Evolutionary conservation across 345 rosid species (phyloP).

Genomic region (Microcos paniculata): DNA sequence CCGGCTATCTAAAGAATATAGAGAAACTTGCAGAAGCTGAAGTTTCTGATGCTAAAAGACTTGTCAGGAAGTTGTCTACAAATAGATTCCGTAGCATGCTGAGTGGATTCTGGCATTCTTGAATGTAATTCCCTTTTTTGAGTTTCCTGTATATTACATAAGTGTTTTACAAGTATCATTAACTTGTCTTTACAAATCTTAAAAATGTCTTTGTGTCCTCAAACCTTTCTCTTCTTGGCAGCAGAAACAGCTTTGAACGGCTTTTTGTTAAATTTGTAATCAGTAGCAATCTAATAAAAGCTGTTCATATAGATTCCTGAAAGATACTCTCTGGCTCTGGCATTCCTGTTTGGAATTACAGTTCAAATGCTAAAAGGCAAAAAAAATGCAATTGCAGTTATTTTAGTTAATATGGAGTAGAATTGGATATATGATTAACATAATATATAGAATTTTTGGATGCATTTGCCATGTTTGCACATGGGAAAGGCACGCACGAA

Average conservation of each 20-base stretch:
- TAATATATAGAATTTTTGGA: slow-evolving; percentile 22
- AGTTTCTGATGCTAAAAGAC: slow-evolving; percentile 76
- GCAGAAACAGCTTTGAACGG: slow-evolving; percentile 29
- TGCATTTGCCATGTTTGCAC: slow-evolving; percentile 36
- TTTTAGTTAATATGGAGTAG: background rate
- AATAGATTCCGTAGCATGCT: slow-evolving; percentile 69
- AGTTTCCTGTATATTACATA: slow-evolving; percentile 41
- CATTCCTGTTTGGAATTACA: slow-evolving; percentile 12
- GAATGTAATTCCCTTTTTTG: slow-evolving; percentile 20
- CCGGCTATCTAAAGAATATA: slow-evolving; percentile 75
- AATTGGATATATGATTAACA: background rate
- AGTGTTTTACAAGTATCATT: slow-evolving; percentile 20
- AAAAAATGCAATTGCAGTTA: slow-evolving; percentile 18
- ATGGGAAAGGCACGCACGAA: slow-evolving; percentile 37
- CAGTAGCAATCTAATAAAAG: slow-evolving; percentile 29
- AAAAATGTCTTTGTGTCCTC: slow-evolving; percentile 10
- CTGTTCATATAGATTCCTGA: slow-evolving; percentile 28
- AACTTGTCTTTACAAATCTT: slow-evolving; percentile 12
- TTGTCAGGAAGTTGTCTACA: slow-evolving; percentile 70
- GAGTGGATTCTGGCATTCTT: slow-evolving; percentile 81
- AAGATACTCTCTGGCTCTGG: slow-evolving; percentile 22
- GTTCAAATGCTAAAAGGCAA: background rate
- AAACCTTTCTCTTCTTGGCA: background rate
- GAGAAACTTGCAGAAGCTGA: slow-evolving; percentile 88
- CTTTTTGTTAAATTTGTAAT: slow-evolving; percentile 37